Percentiles rank a stretch among this genome's conserved stretches.
Evolutionary conservation across 202 grass and related monocot species (phyloP).

Genomic region (Zizania palustris): DNA sequence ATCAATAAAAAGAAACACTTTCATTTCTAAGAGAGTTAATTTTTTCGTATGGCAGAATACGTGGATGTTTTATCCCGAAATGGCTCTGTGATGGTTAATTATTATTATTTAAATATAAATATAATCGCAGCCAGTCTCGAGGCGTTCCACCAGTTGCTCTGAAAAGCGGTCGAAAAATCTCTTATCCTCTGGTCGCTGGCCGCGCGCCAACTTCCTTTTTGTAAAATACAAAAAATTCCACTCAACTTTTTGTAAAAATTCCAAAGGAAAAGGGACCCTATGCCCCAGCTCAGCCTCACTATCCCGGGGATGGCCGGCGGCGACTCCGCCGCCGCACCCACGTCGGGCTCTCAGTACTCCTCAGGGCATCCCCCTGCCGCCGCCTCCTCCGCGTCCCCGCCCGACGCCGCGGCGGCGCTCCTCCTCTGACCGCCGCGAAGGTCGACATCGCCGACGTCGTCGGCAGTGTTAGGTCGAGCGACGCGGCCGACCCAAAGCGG

Average conservation of each 20-base stretch:
- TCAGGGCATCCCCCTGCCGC: constrained; percentile 27
- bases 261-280: constrained; percentile 46
- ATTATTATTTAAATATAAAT: too few species aligned
- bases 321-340: constrained; percentile 51
- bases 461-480: constrained; percentile 34
- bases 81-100: too few species aligned
- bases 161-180: constrained; percentile 30
- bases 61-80: too few species aligned
- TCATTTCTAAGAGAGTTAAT: too few species aligned
- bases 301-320: constrained; percentile 49
- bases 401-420: constrained; percentile 13
- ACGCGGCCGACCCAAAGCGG: constrained; percentile 29
- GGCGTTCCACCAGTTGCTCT: too few species aligned
- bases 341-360: constrained; percentile 37
- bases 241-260: too few species aligned
- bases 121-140: too few species aligned
- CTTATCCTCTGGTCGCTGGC: constrained; percentile 53
- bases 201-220: constrained; percentile 57
- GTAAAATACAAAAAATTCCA: too few species aligned
- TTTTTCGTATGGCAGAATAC: too few species aligned
- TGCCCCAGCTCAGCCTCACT: background rate
- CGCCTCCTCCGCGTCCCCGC: constrained; percentile 30
- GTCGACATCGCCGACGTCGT: constrained; percentile 47
- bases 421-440: constrained; percentile 47
- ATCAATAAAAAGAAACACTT: too few species aligned